Conservation (phyloP, 495 filamentous ascomycete species). For the Cudoniella acicularis region DNA sequence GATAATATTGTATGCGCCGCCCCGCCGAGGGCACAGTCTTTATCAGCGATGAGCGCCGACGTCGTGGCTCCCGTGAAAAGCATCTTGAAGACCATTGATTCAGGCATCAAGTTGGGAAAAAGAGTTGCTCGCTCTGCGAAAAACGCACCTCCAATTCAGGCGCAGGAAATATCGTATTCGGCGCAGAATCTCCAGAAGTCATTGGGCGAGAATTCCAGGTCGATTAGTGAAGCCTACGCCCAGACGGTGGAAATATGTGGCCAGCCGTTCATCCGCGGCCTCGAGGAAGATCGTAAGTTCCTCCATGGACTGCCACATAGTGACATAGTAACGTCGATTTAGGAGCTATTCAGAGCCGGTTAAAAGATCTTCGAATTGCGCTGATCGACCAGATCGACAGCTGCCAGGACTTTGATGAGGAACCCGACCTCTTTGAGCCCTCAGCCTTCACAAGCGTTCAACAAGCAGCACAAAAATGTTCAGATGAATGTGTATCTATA, state of each 20-base stretch:
- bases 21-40: not conserved
- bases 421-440: slow-evolving; percentile 18
- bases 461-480: slow-evolving; percentile 12
- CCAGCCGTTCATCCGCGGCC: slow-evolving; percentile 14
- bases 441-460: slow-evolving; percentile 11
- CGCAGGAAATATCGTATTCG: slow-evolving; percentile 18
- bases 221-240: slow-evolving; percentile 17
- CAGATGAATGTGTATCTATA: slow-evolving; percentile 15
- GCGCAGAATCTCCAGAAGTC: slow-evolving; percentile 12
- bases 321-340: not conserved
- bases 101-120: slow-evolving; percentile 16
- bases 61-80: slow-evolving; percentile 19
- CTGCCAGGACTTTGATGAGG: slow-evolving; percentile 17
- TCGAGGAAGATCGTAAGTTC: slow-evolving; percentile 20
- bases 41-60: slow-evolving; percentile 12
- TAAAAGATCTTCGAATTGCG: slow-evolving; percentile 22
- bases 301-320: not conserved
- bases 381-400: slow-evolving; percentile 20
- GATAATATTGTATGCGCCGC: not conserved
- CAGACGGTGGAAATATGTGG: slow-evolving; percentile 14
- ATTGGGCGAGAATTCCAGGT: slow-evolving; percentile 6
- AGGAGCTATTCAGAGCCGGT: slow-evolving; percentile 12
- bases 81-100: slow-evolving; percentile 20
- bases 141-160: slow-evolving; percentile 9
- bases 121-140: slow-evolving; percentile 13